Base-by-base conservation (phyloP, 2,329 filamentous ascomycete species). In the Aciculosporium take region DNA sequence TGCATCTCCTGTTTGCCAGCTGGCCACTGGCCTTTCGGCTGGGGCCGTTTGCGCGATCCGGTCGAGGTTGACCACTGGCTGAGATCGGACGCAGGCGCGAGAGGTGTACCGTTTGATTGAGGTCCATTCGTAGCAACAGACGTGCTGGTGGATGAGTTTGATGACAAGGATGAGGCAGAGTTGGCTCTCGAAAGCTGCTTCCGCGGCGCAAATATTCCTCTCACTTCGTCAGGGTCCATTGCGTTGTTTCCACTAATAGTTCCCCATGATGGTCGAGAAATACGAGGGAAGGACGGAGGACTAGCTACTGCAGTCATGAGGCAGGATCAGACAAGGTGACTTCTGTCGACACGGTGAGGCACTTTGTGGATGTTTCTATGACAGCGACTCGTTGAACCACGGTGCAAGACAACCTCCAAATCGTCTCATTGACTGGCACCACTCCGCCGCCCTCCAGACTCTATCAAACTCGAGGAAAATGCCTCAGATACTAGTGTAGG, bases 121-220 rank as follows among this genome's bases (percentile, higher is more conserved):
- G 73, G 68, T 38, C 72, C 68, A 54, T 74, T 68, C 43, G 75
- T 72, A 30, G 75, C 72, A 47, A 83, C 67, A 41, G 81, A 83
- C 2, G 80, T 76, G 9, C 12, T 27, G 12, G 34, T 68, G 5
- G 76, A 79, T 13, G 74, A 72, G 43, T 63, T 64, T 25, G 76
- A 79, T 12, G 84, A 83, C 48, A 93, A 71, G 35, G 88, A 94
- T 4, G 87, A 94, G 44, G 86, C 91, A 28, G 89, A 96, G 68
- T 86, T 94, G 56, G 81, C 81, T 59, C 89, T 79, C 60, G 89
- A 84, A 46, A 86, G 72, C 57, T 74, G 79, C 67, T 94, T 95
- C 53, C 87, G 84, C 56, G 85, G 84, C 73, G 84, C 81, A 61
- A 93, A 85, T 75, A 94, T 88, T 61, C 82, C 81, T 65, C 82